These are phyloP conservation scores for Coemansia sp. DNA, from an alignment of 192 early-diverging fungal species.

Conservation along the genomic window DNA sequence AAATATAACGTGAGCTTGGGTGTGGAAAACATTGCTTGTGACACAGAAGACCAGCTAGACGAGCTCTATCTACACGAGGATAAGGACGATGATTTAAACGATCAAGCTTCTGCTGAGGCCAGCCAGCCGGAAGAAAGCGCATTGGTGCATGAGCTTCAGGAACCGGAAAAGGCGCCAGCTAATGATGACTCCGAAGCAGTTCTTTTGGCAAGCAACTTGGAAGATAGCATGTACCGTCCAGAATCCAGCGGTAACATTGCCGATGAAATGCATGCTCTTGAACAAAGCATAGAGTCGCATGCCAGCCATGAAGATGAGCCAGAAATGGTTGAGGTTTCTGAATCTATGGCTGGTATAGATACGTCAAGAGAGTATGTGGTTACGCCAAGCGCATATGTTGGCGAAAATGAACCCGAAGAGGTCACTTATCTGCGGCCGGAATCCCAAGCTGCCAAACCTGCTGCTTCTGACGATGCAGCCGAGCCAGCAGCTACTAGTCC, in stretches of 20 bases:
- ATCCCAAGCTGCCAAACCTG: conserved; percentile 6
- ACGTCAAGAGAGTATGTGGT: conserved; percentile 20
- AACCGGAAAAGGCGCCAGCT: background rate
- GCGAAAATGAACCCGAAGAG: conserved; percentile 7
- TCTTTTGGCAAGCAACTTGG: conserved; percentile 40
- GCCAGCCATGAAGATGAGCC: conserved; percentile 6
- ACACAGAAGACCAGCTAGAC: conserved; percentile 38
- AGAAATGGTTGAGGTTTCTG: background rate
- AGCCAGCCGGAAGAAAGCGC: background rate
- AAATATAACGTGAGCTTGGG: conserved; percentile 15
- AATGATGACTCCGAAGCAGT: conserved; percentile 49
- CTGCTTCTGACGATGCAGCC: background rate
- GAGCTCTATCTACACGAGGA: conserved; percentile 13
- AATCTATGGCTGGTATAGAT: background rate
- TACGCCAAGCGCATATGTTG: conserved; percentile 36
- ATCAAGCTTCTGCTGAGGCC: background rate
- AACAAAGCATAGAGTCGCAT: conserved; percentile 9
- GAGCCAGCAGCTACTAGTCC: background rate
- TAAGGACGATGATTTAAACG: background rate
- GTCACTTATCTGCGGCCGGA: conserved; percentile 19
- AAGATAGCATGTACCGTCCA: conserved; percentile 42
- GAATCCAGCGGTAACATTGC: background rate
- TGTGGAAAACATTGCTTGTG: conserved; percentile 1
- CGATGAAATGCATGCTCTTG: conserved; percentile 36
- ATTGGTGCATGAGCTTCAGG: background rate